Conservation (phyloP, 2,329 filamentous ascomycete species). For the Dactylellina parvicollis region DNA sequence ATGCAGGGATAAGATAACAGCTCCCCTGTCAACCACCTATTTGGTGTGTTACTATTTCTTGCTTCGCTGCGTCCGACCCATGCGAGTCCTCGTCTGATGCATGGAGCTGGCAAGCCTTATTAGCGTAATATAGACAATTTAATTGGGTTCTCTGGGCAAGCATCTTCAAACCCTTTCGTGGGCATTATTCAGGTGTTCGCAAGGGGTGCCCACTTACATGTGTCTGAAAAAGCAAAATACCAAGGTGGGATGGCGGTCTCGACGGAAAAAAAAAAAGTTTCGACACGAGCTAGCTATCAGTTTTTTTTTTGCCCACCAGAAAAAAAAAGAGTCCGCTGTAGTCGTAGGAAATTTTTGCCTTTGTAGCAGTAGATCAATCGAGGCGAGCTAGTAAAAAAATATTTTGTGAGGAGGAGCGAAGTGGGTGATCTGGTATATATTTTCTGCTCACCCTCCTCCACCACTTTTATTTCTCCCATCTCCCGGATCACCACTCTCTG, state of each 20-base stretch:
- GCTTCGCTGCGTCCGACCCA: slow-evolving; percentile 30
- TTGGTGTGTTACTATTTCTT: slow-evolving; percentile 51
- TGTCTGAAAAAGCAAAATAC: slow-evolving; percentile 42
- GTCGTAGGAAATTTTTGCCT: not conserved
- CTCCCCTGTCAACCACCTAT: slow-evolving; percentile 38
- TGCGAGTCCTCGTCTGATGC: slow-evolving; percentile 51
- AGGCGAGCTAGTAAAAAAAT: slow-evolving; percentile 10
- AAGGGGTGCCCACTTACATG: slow-evolving; percentile 34
- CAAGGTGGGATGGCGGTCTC: slow-evolving; percentile 39
- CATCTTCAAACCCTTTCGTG: slow-evolving; percentile 46
- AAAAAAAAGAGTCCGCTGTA: slow-evolving; percentile 34
- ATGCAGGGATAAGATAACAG: slow-evolving; percentile 48
- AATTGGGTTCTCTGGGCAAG: slow-evolving; percentile 39
- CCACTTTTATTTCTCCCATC: slow-evolving; percentile 24
- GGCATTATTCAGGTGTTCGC: slow-evolving; percentile 50
- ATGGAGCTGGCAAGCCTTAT: slow-evolving; percentile 51
- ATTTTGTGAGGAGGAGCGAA: not conserved
- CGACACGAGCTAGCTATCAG: slow-evolving; percentile 32
- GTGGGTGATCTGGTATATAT: slow-evolving; percentile 43
- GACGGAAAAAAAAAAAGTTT: slow-evolving; percentile 48
- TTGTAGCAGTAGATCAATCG: slow-evolving; percentile 6
- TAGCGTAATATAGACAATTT: slow-evolving; percentile 33
- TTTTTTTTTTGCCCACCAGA: slow-evolving; percentile 43
- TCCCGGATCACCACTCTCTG: slow-evolving; percentile 25
- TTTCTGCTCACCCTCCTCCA: slow-evolving; percentile 48